These are phyloP conservation scores for Silene vulgaris DNA, from an alignment of 179 eudicot genomes.

Conservation along the genomic window DNA sequence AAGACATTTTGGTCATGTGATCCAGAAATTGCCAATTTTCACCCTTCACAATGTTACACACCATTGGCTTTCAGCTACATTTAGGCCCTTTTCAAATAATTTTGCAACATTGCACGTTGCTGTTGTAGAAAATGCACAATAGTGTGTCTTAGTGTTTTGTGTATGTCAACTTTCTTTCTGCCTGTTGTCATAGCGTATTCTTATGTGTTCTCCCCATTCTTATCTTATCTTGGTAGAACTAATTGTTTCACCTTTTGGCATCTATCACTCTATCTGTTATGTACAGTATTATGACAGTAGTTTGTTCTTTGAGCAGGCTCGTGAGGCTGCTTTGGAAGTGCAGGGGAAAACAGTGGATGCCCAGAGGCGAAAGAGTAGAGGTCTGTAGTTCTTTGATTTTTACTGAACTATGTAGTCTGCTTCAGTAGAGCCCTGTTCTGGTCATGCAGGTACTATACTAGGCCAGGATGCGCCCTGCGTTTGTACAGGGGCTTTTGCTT, in stretches of 20 bases:
- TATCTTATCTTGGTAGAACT: not conserved
- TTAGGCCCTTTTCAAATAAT: not conserved
- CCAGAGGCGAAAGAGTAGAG: conserved; percentile 90
- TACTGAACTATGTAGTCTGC: not conserved
- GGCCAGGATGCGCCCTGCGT: not conserved
- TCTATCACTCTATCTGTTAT: not conserved
- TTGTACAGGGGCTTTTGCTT: not conserved
- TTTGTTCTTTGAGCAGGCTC: conserved; percentile 46
- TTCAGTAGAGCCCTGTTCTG: not conserved
- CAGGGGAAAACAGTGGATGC: conserved; percentile 84
- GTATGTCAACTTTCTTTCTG: not conserved
- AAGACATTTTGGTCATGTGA: not conserved
- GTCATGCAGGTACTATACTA: not conserved
- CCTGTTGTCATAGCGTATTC: not conserved
- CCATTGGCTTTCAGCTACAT: conserved; percentile 12
- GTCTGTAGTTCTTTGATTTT: conserved; percentile 30
- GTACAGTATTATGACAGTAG: conserved; percentile 6
- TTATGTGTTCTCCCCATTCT: not conserved
- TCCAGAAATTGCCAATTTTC: not conserved
- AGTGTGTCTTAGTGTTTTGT: not conserved
- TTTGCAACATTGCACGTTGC: not conserved
- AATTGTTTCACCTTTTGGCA: not conserved
- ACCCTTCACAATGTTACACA: not conserved
- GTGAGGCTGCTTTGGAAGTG: conserved; percentile 65
- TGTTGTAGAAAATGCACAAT: not conserved